These are phyloP conservation scores for Tricholoma matsutake DNA, from an alignment of 768 basidiomycete species.

Conservation along the genomic window DNA sequence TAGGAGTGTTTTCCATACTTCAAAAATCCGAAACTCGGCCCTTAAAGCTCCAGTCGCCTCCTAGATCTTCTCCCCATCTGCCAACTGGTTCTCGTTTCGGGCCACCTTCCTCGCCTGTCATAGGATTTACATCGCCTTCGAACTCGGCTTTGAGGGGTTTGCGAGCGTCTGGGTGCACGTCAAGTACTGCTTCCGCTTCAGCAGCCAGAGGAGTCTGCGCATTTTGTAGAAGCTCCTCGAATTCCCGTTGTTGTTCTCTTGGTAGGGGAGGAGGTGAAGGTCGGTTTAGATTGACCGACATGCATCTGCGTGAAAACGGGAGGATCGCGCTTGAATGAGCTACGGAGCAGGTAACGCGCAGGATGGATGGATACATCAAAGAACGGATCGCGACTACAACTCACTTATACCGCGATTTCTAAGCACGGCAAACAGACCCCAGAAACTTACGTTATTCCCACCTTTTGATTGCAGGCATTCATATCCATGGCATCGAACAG, in stretches of 20 bases:
- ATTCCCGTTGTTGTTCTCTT: slow-evolving; percentile 74
- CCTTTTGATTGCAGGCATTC: no score
- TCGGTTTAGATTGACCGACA: slow-evolving; percentile 40
- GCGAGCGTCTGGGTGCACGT: slow-evolving; percentile 70
- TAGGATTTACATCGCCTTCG: slow-evolving; percentile 77
- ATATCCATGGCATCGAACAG: no score
- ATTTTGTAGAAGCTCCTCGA: slow-evolving; percentile 75
- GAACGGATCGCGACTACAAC: no score
- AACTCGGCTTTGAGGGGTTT: slow-evolving; percentile 62
- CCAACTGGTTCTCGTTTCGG: slow-evolving; percentile 83
- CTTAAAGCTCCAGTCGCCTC: slow-evolving; percentile 89
- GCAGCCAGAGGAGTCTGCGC: slow-evolving; percentile 45
- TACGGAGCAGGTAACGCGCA: not conserved
- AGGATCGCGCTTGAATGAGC: not conserved
- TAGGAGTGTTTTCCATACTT: not conserved
- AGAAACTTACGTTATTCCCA: no score
- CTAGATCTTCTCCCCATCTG: slow-evolving; percentile 48
- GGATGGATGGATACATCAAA: not conserved
- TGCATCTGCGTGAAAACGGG: slow-evolving; percentile 15
- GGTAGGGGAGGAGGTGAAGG: slow-evolving; percentile 80
- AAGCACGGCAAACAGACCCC: no score
- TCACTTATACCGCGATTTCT: no score
- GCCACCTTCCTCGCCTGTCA: slow-evolving; percentile 82
- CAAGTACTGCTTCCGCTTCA: slow-evolving; percentile 39
- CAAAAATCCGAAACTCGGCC: slow-evolving; percentile 87